Percentiles rank a stretch among this genome's conserved stretches.
Evolutionary conservation across 306 rosid species (phyloP).

Genomic region (Begonia fuchsioides): DNA sequence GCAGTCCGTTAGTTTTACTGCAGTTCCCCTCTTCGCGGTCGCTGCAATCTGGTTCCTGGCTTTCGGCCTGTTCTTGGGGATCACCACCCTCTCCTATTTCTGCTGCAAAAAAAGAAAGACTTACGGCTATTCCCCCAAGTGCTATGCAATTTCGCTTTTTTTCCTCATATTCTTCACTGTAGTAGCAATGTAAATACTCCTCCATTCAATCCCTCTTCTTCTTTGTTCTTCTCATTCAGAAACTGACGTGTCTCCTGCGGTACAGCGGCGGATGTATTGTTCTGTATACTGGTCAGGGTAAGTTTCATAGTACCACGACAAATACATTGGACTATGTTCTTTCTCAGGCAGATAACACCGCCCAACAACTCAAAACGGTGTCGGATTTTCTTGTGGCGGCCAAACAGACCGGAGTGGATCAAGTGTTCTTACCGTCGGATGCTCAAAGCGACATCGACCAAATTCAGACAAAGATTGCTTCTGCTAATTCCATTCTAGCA

Average conservation of each 20-base stretch:
- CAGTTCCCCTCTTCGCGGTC: slow-evolving; percentile 34
- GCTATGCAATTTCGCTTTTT: slow-evolving; percentile 29
- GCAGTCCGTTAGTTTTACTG: slow-evolving; percentile 47
- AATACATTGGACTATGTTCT: slow-evolving; percentile 23
- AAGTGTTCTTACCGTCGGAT: slow-evolving; percentile 27
- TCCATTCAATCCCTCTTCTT: slow-evolving; percentile 3
- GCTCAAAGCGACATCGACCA: slow-evolving; percentile 32
- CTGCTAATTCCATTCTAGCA: slow-evolving; percentile 24
- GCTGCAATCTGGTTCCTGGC: slow-evolving; percentile 37
- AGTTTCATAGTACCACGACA: slow-evolving; percentile 28
- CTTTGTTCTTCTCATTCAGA: not conserved
- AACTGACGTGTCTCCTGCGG: slow-evolving; percentile 6
- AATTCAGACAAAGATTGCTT: slow-evolving; percentile 22
- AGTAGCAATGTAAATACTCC: slow-evolving; percentile 21
- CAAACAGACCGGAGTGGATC: slow-evolving; percentile 33
- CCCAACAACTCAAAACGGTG: slow-evolving; percentile 19
- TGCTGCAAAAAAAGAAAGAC: slow-evolving; percentile 15
- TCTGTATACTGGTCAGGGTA: slow-evolving; percentile 30
- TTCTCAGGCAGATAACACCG: slow-evolving; percentile 27
- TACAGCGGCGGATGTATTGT: slow-evolving; percentile 38
- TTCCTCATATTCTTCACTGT: slow-evolving; percentile 30
- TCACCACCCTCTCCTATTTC: slow-evolving; percentile 21
- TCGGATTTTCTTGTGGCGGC: slow-evolving; percentile 31
- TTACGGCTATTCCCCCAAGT: slow-evolving; percentile 25
- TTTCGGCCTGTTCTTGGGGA: slow-evolving; percentile 25